Conservation (phyloP, 257 asterid species). For the Solanum lycopersicoides region DNA sequence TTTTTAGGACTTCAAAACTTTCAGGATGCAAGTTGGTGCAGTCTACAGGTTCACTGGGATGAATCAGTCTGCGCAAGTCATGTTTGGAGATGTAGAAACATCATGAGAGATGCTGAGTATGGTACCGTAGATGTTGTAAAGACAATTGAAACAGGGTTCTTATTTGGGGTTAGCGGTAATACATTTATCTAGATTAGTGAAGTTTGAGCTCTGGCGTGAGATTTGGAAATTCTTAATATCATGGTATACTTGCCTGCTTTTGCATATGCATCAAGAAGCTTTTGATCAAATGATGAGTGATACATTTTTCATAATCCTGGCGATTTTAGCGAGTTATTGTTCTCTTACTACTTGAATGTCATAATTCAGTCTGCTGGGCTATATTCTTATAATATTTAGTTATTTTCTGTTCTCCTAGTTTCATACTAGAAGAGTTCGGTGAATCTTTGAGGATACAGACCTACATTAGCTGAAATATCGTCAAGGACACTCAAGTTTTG, state of each 20-base stretch:
- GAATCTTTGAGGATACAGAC: not conserved
- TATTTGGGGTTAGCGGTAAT: not conserved
- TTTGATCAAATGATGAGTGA: not conserved
- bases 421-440: not conserved
- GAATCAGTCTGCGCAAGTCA: constrained; percentile 41
- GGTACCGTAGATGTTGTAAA: not conserved
- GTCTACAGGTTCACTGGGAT: constrained; percentile 19
- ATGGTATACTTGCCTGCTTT: not conserved
- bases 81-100: not conserved
- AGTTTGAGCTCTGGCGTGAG: not conserved
- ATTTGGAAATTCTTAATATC: not conserved
- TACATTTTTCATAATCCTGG: not conserved
- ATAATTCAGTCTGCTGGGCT: not conserved
- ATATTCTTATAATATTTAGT: not conserved
- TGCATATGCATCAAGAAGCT: not conserved
- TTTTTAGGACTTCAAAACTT: constrained; percentile 22
- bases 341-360: not conserved
- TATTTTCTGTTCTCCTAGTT: not conserved
- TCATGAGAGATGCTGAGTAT: not conserved
- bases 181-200: not conserved
- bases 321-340: not conserved
- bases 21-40: constrained; percentile 50
- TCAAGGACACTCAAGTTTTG: not conserved
- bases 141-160: not conserved
- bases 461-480: not conserved